Conservation (phyloP, 2,329 filamentous ascomycete genomes). For the Tolypocladium album region DNA sequence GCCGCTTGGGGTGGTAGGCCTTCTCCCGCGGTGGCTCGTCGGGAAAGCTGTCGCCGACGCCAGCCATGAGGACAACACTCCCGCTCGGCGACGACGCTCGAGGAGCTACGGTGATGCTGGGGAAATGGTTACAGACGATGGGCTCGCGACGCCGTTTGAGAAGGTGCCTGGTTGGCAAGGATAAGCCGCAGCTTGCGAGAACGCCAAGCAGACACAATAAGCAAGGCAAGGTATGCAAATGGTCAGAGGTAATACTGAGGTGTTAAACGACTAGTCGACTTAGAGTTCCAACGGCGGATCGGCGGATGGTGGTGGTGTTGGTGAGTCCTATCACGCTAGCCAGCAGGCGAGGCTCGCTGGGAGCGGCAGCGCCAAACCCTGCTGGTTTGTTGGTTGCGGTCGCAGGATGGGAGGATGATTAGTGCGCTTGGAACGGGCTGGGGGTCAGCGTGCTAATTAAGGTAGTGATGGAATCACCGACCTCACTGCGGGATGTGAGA, state of each 20-base stretch:
- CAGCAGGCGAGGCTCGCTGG: too few species aligned
- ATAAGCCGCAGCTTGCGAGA: too few species aligned
- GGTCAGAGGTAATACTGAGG: neutral
- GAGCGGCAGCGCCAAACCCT: too few species aligned
- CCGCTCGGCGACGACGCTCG: neutral
- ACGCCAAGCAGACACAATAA: neutral
- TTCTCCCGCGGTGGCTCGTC: slow-evolving; percentile 2
- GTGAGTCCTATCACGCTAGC: neutral
- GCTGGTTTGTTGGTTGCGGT: neutral
- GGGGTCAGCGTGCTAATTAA: too few species aligned
- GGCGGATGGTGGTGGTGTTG: neutral
- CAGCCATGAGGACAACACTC: neutral
- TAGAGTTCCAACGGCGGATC: neutral
- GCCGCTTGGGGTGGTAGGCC: slow-evolving; percentile 33
- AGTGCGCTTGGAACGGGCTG: neutral
- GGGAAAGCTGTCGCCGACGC: neutral
- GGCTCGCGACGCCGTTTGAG: neutral
- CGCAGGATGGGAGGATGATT: neutral
- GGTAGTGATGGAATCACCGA: too few species aligned
- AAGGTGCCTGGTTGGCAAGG: neutral
- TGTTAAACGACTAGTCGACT: neutral
- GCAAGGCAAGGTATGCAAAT: too few species aligned
- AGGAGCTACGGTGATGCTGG: neutral
- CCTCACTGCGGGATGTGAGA: neutral
- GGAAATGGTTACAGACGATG: neutral